These are phyloP conservation scores for Pseudotulostoma volvatum DNA, from an alignment of 495 filamentous ascomycete genomes.

Conservation along the genomic window DNA sequence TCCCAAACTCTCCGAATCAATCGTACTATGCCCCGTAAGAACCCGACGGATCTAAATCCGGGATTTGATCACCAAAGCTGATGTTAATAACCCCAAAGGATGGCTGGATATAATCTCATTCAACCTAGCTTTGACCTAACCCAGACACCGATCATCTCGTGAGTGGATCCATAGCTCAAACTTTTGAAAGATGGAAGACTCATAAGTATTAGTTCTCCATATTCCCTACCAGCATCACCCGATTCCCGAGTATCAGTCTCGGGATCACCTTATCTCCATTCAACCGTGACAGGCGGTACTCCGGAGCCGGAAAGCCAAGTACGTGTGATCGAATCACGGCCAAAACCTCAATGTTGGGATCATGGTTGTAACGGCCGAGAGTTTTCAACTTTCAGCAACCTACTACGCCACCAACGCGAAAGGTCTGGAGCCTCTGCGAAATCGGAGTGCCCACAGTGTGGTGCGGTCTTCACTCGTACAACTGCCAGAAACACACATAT, in stretches of 20 bases:
- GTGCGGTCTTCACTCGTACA: constrained; percentile 80
- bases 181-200: constrained; percentile 1
- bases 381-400: constrained; percentile 91
- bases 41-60: not conserved
- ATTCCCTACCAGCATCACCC: constrained; percentile 14
- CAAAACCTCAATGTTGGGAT: constrained; percentile 89
- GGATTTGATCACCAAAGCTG: not conserved
- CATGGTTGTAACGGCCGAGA: constrained; percentile 88
- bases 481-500: constrained; percentile 83
- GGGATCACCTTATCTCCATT: constrained; percentile 11
- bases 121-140: constrained; percentile 17
- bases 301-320: constrained; percentile 36
- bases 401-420: constrained; percentile 82
- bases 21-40: constrained; percentile 4
- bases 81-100: not conserved
- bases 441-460: constrained; percentile 72
- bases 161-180: constrained; percentile 2
- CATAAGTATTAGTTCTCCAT: constrained; percentile 8
- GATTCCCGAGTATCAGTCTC: constrained; percentile 16
- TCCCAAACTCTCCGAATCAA: constrained; percentile 2
- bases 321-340: constrained; percentile 55
- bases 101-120: constrained; percentile 6
- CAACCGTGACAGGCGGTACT: constrained; percentile 2
- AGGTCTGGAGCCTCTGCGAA: constrained; percentile 80
- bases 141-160: constrained; percentile 14